Conservation (phyloP, 352 stramenopile genomes). For the Globisporangium emineosum region DNA sequence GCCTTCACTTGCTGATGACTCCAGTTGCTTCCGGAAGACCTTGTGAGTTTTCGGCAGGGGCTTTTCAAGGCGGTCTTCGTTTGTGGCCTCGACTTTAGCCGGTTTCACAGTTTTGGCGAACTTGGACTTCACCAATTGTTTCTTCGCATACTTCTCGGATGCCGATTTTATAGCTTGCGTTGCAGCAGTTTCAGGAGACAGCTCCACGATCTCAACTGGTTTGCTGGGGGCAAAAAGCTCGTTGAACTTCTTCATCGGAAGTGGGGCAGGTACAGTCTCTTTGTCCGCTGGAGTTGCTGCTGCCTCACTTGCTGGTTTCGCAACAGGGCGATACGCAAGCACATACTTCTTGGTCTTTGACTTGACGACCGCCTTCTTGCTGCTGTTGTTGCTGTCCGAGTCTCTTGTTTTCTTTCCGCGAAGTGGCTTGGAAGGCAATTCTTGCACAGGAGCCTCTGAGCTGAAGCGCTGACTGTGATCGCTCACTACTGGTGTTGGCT, state of each 20-base stretch:
- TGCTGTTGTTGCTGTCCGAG: not conserved
- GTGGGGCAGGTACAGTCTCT: not conserved
- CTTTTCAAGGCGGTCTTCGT: not conserved
- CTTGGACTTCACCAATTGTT: not conserved
- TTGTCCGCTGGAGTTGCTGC: not conserved
- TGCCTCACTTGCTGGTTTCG: conserved; percentile 1
- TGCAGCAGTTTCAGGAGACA: no score
- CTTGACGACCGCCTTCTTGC: conserved; percentile 6
- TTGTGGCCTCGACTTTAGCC: not conserved
- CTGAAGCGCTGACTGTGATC: not conserved
- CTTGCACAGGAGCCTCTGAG: not conserved
- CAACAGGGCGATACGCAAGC: conserved; percentile 13
- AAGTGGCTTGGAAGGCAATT: not conserved
- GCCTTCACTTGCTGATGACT: not conserved
- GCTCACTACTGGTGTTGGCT: not conserved
- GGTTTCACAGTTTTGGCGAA: not conserved
- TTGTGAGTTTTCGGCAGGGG: not conserved
- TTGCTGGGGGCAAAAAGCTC: not conserved
- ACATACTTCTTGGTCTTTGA: conserved; percentile 16
- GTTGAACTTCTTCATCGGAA: conserved; percentile 4
- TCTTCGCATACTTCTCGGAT: not conserved
- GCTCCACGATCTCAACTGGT: not conserved
- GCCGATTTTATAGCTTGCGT: not conserved
- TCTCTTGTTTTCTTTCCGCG: conserved; percentile 2
- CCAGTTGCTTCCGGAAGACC: not conserved